Conservation (phyloP, 1,284 basidiomycete genomes). For the Pterula multifida region DNA sequence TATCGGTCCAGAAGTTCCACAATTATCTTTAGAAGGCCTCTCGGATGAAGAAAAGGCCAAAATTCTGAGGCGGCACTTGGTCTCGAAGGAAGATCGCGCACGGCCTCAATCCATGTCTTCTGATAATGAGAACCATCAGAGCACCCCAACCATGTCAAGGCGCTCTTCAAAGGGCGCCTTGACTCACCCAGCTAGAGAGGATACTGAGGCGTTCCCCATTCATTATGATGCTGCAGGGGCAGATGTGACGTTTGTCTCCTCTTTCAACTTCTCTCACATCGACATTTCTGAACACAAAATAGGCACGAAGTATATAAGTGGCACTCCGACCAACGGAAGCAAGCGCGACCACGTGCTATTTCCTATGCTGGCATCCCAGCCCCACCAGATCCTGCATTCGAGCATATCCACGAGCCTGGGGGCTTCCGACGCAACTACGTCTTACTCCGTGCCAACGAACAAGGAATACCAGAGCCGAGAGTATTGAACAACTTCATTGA, state of each 20-base stretch:
- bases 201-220: slow-evolving; percentile 67
- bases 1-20: slow-evolving; percentile 18
- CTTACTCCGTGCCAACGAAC: slow-evolving; percentile 54
- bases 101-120: slow-evolving; percentile 19
- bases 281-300: slow-evolving; percentile 9
- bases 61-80: slow-evolving; percentile 70
- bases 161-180: slow-evolving; percentile 21
- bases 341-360: slow-evolving; percentile 49
- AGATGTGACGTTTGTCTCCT: slow-evolving; percentile 72
- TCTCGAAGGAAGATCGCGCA: slow-evolving; percentile 59
- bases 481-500: slow-evolving; percentile 84
- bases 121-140: slow-evolving; percentile 10
- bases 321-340: slow-evolving; percentile 65
- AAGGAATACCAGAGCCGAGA: slow-evolving; percentile 49
- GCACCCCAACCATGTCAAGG: slow-evolving; percentile 2
- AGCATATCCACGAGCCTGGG: slow-evolving; percentile 88
- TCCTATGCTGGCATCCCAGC: slow-evolving; percentile 58
- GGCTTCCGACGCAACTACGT: slow-evolving; percentile 88
- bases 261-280: slow-evolving; percentile 9
- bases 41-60: slow-evolving; percentile 76
- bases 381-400: slow-evolving; percentile 59
- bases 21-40: slow-evolving; percentile 40
- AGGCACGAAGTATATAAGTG: slow-evolving; percentile 94
- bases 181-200: slow-evolving; percentile 23
- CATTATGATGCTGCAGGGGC: slow-evolving; percentile 77